Conservation (phyloP, 2,329 filamentous ascomycete genomes). For the Fusarium sarcochroum region DNA sequence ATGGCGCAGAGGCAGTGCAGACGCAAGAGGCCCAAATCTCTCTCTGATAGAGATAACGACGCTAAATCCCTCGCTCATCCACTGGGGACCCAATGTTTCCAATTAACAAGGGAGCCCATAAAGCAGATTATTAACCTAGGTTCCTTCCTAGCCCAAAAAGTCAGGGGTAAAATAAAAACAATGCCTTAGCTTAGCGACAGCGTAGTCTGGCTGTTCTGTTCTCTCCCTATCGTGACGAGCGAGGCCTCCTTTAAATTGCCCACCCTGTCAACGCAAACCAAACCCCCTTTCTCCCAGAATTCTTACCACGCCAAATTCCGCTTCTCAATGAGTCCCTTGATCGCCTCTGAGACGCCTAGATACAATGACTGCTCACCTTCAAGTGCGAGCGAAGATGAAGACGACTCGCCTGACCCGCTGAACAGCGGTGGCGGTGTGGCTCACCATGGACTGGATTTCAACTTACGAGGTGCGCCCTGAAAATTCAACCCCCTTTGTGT, state of each 20-base stretch:
- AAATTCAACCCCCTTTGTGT: background rate
- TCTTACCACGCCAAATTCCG: background rate
- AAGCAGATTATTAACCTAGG: constrained; percentile 21
- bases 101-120: constrained; percentile 30
- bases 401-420: constrained; percentile 34
- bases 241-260: constrained; percentile 34
- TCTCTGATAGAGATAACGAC: background rate
- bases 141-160: constrained; percentile 13
- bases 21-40: background rate
- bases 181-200: constrained; percentile 22
- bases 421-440: background rate
- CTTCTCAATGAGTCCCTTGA: constrained; percentile 40
- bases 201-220: background rate
- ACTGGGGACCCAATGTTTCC: constrained; percentile 43
- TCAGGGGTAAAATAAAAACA: constrained; percentile 39
- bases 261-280: constrained; percentile 19
- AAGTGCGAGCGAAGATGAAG: constrained; percentile 43
- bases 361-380: constrained; percentile 41
- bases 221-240: constrained; percentile 15
- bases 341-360: constrained; percentile 37
- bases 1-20: constrained; percentile 6
- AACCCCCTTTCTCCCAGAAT: constrained; percentile 18
- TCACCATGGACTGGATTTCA: constrained; percentile 36
- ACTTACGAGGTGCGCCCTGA: constrained; percentile 32
- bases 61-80: constrained; percentile 32